Base-by-base conservation (phyloP, 2,329 filamentous ascomycete genomes). In the Diaporthe humulicola region DNA sequence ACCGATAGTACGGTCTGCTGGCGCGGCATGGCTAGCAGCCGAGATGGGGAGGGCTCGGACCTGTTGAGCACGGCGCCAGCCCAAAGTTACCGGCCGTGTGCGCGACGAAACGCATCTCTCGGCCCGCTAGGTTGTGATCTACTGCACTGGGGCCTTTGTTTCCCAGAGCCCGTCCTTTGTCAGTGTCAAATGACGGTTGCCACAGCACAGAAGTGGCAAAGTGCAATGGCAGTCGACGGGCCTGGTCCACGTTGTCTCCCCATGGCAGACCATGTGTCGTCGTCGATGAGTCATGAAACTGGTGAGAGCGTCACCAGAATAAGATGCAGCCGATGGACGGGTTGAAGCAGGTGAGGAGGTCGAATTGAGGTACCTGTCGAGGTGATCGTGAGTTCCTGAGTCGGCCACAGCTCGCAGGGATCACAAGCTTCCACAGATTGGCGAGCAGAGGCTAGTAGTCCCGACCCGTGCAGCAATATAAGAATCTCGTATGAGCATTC, bases 101-200 rank as follows among this genome's bases (percentile, higher is more conserved):
- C 33, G n/a, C 64, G 64, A 69, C 45, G 45, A 52, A 69, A 69
- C 67, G 74, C 74, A 73, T 48, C 70, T 75, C 56, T 75, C 74
- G 70, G 70, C 54, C 74, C 74, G 74, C 70, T 36, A 36, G 30
- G 33, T 7, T 54, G 64, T 54, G 25, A 28, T 54, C 64, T 28
- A 22, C 48, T 40, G 2, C 17, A 40, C 33, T 52, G 45, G 45
- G 25, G 64, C 12, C 25, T 69, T 50, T 69, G 64, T 40, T 54
- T 54, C 48, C 30, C 19, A 33, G n/a, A 4, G 64, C 22, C 36
- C 9, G 8, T 38, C 30, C 22, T 38, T 52, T 52, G 30, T 52
- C 30, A 12, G 1, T 50, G 30, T 52, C 45, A n/a, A 66, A 28
- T 28, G 48, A 30, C 48, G 14, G 33, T 25, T 28, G 64, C 45